Base-by-base conservation (phyloP, 805 yeast genomes). In the Myxozyma monticola region DNA sequence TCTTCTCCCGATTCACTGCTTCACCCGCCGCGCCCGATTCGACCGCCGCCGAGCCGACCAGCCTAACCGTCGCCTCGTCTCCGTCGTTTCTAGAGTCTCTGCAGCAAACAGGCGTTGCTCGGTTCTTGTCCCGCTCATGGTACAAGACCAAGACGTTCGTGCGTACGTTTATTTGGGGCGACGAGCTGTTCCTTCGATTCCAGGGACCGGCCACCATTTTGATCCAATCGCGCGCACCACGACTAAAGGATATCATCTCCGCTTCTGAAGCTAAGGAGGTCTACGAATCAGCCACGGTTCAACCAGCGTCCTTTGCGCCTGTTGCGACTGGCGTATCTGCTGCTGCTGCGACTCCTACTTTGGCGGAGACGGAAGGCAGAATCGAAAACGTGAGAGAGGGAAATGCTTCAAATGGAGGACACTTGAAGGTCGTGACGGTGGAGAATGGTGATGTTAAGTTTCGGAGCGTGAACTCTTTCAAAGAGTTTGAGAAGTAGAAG, bases 161-260 rank as follows among this genome's bases (percentile, higher is more conserved):
- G 14, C 50, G 62, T 4, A 45, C 53, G 35, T 42, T 59, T n/a
- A 43, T 64, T 35, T 62, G 62, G 61, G 56, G 62, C 34, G 67
- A 65, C 29, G 62, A 65, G 26, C 43, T 62, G 15, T 53, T 54
- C 14, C 33, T 59, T 22, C 49, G 47, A 41, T 37, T 65, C 22
- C 21, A 51, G n/a, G 69, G 69, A 2, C 69, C 69, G 1, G 42
- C 59, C 26, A 64, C 68, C 3, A 31, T 65, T 12, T 46, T 65
- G 21, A 48, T 65, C 14, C 68, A 65, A 41, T 61, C 67, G 8
- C 55, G 61, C 18, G 54, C 59, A 3, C 37, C 63, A 12, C 47
- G 50, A 15, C 40, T 63, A 26, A 34, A 59, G 15, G 65, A 63
- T 31, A 30, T 60, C n/a, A 54, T 64, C 25, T 55, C 62, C 20